Base-by-base conservation (phyloP, 352 stramenopile genomes). In the Phytophthora macrochlamydospora region DNA sequence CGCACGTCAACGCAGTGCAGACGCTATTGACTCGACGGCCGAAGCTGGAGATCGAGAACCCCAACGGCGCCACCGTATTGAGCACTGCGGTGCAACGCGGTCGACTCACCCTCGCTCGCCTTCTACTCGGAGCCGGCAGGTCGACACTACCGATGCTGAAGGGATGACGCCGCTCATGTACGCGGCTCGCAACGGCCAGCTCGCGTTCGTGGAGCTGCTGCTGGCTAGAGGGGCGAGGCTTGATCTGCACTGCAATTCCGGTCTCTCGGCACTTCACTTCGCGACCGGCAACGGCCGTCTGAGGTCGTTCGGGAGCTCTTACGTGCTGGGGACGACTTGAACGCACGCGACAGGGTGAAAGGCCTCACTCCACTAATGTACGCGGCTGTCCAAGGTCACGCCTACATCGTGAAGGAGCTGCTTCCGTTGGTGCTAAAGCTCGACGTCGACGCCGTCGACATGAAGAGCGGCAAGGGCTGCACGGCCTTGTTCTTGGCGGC, bases 81-180 rank as follows among this genome's bases (percentile, higher is more conserved):
- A 69, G 44, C 49, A 29, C 71, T 62, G 67, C 67, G 1, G 49
- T 59, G 7, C 57, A 67, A 8, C 68, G 57, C 48, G 62, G 62
- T 62, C 62, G 49, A 48, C 12, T 59, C n/a, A n/a, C n/a, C 6
- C 30, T 71, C 11, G 29, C 49, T 51, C 62, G 45, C 2, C 2
- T 71, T 33, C 43, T 75, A 13, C 40, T 75, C 37, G 46, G 44
- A 58, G 62, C 12, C 18, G 53, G 67, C 37, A 62, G 30, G 57
- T 65, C 18, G 38, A 75, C 51, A 51, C 51, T 11, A 49, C 13
- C 0, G 67, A 75, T 60, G 12, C 24, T 31, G 52, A 71, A 4
- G 52, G 37, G n/a, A 65, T 71, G 67, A 75, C 67, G 1, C 62
- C 62, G 13, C 40, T 75, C 31, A 75, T 75, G 57, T 57, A 62